phyloP scores from a whole-genome alignment of 257 asterid genomes.

The Rubia yunnanensis region DNA sequence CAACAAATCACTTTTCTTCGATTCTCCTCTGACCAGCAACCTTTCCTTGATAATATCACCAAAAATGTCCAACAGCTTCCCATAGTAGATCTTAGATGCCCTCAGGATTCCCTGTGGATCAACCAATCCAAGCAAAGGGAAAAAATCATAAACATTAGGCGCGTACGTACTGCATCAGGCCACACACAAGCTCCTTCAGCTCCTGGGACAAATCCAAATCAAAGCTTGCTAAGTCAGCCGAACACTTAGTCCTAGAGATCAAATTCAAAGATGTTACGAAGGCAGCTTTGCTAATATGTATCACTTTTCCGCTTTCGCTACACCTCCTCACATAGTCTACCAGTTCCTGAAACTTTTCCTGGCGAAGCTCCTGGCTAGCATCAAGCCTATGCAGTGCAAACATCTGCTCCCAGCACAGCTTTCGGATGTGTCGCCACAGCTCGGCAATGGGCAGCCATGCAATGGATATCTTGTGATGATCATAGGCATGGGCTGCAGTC shows the following conservation, averaged over 20 bases:
- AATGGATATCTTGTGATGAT: conserved; percentile 13
- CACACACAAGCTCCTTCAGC: too few species aligned
- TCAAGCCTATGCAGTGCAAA: too few species aligned
- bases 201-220: conserved; percentile 2
- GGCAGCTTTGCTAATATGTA: too few species aligned
- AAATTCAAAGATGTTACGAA: too few species aligned
- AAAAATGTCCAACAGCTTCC: too few species aligned
- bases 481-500: neutral
- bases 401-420: too few species aligned
- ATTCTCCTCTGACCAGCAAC: too few species aligned
- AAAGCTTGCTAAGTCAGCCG: conserved; percentile 10
- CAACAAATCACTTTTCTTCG: neutral
- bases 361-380: too few species aligned
- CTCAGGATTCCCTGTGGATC: conserved; percentile 16
- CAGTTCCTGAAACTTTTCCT: conserved; percentile 18
- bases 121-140: conserved; percentile 8
- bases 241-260: conserved; percentile 12
- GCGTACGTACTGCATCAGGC: conserved; percentile 16
- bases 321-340: conserved; percentile 5
- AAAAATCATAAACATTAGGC: conserved; percentile 5
- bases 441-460: conserved; percentile 2
- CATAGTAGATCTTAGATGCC: too few species aligned
- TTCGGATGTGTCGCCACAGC: conserved; percentile 26
- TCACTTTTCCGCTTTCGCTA: neutral
- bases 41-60: too few species aligned